phyloP scores from a whole-genome alignment of 2,329 filamentous ascomycete species.

The Venturia nashicola region DNA sequence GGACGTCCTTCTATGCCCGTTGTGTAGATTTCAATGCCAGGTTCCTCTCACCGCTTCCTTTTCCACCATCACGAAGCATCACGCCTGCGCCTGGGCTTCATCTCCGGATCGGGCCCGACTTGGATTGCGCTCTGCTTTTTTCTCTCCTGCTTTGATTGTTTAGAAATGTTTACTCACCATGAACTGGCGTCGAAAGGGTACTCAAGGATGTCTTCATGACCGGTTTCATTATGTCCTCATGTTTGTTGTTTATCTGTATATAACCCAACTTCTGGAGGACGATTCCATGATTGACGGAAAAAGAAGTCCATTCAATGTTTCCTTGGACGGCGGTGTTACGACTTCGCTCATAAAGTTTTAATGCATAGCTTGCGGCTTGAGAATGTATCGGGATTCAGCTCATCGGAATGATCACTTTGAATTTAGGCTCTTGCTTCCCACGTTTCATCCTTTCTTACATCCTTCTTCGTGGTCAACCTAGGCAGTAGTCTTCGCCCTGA shows the following conservation, averaged over 20 bases:
- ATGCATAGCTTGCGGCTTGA: background rate
- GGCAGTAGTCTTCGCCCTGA: background rate
- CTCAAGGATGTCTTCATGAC: background rate
- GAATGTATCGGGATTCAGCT: background rate
- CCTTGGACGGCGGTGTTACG: background rate
- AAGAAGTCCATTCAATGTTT: background rate
- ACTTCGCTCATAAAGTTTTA: background rate
- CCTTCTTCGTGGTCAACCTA: background rate
- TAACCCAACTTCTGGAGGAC: background rate
- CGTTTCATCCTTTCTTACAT: background rate
- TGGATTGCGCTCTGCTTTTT: background rate
- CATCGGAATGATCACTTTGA: background rate
- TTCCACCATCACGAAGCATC: background rate
- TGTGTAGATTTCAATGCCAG: background rate
- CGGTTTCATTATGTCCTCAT: background rate
- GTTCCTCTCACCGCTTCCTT: background rate
- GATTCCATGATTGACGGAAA: background rate
- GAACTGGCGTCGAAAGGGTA: background rate
- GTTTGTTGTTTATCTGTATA: background rate
- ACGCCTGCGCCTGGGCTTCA: background rate
- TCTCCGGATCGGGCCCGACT: background rate
- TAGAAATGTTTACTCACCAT: background rate
- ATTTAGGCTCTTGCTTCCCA: background rate
- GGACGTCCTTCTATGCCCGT: background rate
- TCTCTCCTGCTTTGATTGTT: background rate